phyloP scores from a whole-genome alignment of 2,329 filamentous ascomycete species.

The Amphichorda felina region DNA sequence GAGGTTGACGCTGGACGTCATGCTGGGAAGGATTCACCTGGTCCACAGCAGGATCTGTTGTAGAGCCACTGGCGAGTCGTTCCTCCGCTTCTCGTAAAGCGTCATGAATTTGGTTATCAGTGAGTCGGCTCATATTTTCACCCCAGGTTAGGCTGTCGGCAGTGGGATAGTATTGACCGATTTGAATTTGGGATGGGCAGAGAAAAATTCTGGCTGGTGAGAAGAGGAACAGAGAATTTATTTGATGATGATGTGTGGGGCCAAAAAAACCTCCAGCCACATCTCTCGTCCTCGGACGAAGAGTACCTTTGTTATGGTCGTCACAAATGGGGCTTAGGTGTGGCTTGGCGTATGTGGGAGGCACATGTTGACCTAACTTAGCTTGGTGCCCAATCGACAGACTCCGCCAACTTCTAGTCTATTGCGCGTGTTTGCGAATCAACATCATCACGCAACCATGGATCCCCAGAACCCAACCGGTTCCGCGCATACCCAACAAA shows the following conservation, averaged over 20 bases:
- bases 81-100: slow-evolving; percentile 19
- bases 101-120: slow-evolving; percentile 16
- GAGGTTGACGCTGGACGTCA: slow-evolving; percentile 2
- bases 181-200: no score
- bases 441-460: slow-evolving; percentile 14
- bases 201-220: no score
- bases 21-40: background rate
- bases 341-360: no score
- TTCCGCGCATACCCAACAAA: slow-evolving; percentile 43
- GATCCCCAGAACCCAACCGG: slow-evolving; percentile 32
- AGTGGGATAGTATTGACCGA: no score
- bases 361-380: background rate
- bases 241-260: no score
- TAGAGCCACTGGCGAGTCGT: slow-evolving; percentile 12
- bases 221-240: no score
- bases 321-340: no score
- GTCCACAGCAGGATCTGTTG: slow-evolving; percentile 7
- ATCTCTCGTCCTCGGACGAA: no score
- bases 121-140: slow-evolving; percentile 16
- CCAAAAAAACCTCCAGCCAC: no score
- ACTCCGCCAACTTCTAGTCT: slow-evolving; percentile 5
- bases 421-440: slow-evolving; percentile 2
- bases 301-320: no score
- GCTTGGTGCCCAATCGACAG: slow-evolving; percentile 12
- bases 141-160: no score